A percentile compares a stretch with the other conserved stretches of the same genome.
phyloP scores from a whole-genome alignment of 352 stramenopile genomes.

The Phytophthora podocarpi region DNA sequence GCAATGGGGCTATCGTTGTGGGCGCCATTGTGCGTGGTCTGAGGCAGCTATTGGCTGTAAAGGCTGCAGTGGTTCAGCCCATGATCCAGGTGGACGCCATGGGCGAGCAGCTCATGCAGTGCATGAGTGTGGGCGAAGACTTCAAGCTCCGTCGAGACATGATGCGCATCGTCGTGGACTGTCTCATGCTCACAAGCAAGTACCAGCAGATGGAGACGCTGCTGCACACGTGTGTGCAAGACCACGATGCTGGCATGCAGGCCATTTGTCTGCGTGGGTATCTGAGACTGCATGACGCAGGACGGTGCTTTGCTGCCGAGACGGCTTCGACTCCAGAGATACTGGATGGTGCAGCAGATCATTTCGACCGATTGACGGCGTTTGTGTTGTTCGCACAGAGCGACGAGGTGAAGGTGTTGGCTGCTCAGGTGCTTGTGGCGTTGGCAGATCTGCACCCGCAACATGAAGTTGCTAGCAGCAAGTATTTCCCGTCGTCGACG shows the following conservation, averaged over 20 bases:
- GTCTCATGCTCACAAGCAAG: constrained; percentile 48
- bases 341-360: constrained; percentile 1
- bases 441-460: constrained; percentile 29
- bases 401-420: constrained; percentile 36
- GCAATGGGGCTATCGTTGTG: constrained; percentile 59
- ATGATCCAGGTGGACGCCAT: constrained; percentile 87
- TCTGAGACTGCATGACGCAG: constrained; percentile 51
- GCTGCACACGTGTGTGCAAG: constrained; percentile 50
- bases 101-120: constrained; percentile 80
- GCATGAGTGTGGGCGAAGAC: constrained; percentile 73
- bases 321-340: background rate
- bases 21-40: constrained; percentile 70
- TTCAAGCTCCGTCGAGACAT: constrained; percentile 80
- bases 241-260: constrained; percentile 67
- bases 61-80: constrained; percentile 66
- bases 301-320: constrained; percentile 21
- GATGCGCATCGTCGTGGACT: constrained; percentile 76
- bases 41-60: constrained; percentile 58
- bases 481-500: constrained; percentile 27
- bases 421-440: constrained; percentile 42
- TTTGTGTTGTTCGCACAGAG: constrained; percentile 42
- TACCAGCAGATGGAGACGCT: constrained; percentile 49
- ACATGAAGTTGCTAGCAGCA: constrained; percentile 25
- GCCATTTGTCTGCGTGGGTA: constrained; percentile 60
- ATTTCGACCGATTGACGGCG: constrained; percentile 43